Conservation (phyloP, 1,139 yeast genomes). For the Pneumocystis sp. region DNA sequence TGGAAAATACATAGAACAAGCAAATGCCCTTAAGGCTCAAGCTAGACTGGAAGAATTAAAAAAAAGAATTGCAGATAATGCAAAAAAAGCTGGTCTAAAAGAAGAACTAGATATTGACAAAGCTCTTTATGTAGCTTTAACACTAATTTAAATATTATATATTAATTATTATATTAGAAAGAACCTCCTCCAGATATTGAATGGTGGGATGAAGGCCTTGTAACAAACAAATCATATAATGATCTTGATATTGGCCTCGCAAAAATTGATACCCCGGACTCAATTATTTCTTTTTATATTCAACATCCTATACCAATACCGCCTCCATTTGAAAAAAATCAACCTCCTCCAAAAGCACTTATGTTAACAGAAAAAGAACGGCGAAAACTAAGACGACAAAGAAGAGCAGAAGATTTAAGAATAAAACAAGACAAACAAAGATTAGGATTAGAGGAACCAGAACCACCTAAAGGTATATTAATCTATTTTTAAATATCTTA, state of each 20-base stretch:
- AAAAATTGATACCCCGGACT: constrained; percentile 27
- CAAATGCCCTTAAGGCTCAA: constrained; percentile 35
- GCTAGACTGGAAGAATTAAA: constrained; percentile 26
- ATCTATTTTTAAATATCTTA: not conserved
- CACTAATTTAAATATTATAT: not conserved
- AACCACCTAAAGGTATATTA: constrained; percentile 48
- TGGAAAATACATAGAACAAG: constrained; percentile 50
- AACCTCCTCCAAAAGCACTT: constrained; percentile 34
- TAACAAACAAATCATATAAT: constrained; percentile 22
- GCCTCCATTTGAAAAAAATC: constrained; percentile 40
- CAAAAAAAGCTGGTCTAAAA: constrained; percentile 16
- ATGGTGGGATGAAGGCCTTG: constrained; percentile 67
- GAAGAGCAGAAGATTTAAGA: constrained; percentile 46
- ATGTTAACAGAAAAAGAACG: constrained; percentile 52
- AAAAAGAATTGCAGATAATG: constrained; percentile 19
- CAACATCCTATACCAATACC: constrained; percentile 67
- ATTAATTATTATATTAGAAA: constrained; percentile 25
- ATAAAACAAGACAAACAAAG: constrained; percentile 65
- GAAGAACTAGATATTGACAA: constrained; percentile 16
- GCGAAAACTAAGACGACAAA: constrained; percentile 59
- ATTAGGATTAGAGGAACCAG: constrained; percentile 74
- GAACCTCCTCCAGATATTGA: constrained; percentile 46
- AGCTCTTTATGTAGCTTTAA: constrained; percentile 14
- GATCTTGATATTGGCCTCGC: constrained; percentile 18
- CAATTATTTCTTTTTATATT: constrained; percentile 46